phyloP scores from a whole-genome alignment of 2,329 filamentous ascomycete species.

The Macroventuria anomochaeta region DNA sequence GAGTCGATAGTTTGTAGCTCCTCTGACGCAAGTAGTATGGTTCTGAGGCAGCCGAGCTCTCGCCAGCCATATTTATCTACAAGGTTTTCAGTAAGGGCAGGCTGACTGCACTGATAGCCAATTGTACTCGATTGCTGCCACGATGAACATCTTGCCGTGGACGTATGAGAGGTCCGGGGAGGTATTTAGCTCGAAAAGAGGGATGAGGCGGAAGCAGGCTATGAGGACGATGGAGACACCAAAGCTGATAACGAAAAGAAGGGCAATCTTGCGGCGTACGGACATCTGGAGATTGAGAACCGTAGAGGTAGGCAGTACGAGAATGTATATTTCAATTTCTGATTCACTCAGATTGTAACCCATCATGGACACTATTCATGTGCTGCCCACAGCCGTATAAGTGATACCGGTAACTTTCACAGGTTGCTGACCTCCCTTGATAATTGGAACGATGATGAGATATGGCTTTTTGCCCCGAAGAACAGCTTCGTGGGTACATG shows the following conservation, averaged over 20 bases:
- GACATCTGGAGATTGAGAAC: slow-evolving; percentile 29
- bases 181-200: slow-evolving; percentile 30
- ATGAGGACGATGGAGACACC: slow-evolving; percentile 38
- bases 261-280: slow-evolving; percentile 25
- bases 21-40: not conserved
- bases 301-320: slow-evolving; percentile 30
- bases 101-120: slow-evolving; percentile 45
- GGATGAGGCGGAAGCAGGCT: slow-evolving; percentile 26
- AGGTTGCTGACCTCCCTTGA: too few relatives aligned
- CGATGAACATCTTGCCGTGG: slow-evolving; percentile 43
- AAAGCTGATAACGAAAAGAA: slow-evolving; percentile 36
- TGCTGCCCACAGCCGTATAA: too few relatives aligned
- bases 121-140: slow-evolving; percentile 42
- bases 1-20: slow-evolving; percentile 10
- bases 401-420: too few relatives aligned
- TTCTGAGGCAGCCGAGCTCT: not conserved
- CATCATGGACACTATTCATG: too few relatives aligned
- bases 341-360: too few relatives aligned
- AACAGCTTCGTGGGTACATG: too few relatives aligned
- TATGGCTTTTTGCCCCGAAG: too few relatives aligned
- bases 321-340: slow-evolving; percentile 33
- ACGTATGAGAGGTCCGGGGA: slow-evolving; percentile 36
- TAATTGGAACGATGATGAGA: too few relatives aligned
- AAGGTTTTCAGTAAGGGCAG: slow-evolving; percentile 43
- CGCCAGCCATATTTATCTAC: slow-evolving; percentile 27